These are phyloP conservation scores for Arabis alpina DNA, from an alignment of 345 rosid genomes.

Conservation along the genomic window DNA sequence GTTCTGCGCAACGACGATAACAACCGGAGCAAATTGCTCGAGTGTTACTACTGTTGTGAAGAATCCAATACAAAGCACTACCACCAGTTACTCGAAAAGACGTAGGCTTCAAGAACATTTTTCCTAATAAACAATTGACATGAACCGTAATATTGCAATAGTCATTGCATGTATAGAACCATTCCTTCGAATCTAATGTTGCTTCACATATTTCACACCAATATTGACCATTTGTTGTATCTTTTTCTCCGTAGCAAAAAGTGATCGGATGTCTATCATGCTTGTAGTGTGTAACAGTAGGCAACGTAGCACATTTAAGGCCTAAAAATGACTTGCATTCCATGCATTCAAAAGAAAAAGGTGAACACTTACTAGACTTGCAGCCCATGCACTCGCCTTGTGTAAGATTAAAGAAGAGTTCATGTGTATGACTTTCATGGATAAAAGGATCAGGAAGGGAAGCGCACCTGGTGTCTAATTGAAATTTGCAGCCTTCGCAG, in stretches of 20 bases:
- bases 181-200: background rate
- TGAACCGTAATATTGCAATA: background rate
- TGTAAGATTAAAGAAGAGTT: background rate
- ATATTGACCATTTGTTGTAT: background rate
- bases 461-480: background rate
- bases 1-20: too few relatives aligned
- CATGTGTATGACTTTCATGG: background rate
- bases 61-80: too few relatives aligned
- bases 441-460: background rate
- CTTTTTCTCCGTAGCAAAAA: background rate
- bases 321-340: background rate
- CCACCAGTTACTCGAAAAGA: too few relatives aligned
- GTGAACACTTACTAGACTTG: background rate
- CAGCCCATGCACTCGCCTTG: background rate
- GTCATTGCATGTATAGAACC: background rate
- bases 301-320: background rate
- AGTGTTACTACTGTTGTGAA: too few relatives aligned
- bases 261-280: slow-evolving; percentile 1
- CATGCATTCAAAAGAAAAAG: background rate
- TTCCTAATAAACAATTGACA: background rate
- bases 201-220: slow-evolving; percentile 5
- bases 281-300: background rate
- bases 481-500: background rate
- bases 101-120: too few relatives aligned
- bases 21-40: too few relatives aligned